phyloP scores from a whole-genome alignment of 257 asterid genomes.

The Fraxinus quadrangulata region DNA sequence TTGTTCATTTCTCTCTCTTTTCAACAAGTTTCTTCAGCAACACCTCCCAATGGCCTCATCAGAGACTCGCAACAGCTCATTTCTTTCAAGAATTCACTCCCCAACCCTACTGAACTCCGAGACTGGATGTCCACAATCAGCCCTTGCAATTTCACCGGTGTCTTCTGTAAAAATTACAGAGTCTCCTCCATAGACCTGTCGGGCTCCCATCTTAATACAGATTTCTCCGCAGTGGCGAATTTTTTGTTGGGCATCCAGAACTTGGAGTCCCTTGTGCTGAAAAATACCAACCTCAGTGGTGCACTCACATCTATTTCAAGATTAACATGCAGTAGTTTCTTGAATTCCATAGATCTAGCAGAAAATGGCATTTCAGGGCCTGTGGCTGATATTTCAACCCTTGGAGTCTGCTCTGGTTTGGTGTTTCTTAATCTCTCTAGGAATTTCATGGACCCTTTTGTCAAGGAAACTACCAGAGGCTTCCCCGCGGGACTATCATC shows the following conservation, averaged over 20 bases:
- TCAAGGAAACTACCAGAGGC: constrained; percentile 11
- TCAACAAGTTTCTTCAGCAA: constrained; percentile 22
- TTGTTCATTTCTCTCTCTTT: constrained; percentile 18
- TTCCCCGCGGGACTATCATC: constrained; percentile 28
- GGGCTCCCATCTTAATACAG: constrained; percentile 41
- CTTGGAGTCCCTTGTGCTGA: constrained; percentile 57
- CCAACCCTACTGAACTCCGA: constrained; percentile 45
- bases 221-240: constrained; percentile 47
- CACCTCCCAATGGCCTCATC: constrained; percentile 26
- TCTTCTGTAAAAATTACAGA: constrained; percentile 52
- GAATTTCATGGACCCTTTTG: constrained; percentile 57
- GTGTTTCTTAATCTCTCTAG: constrained; percentile 65
- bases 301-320: constrained; percentile 43
- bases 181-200: constrained; percentile 69
- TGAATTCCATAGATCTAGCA: constrained; percentile 71
- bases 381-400: constrained; percentile 46
- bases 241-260: constrained; percentile 44
- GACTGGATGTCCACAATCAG: constrained; percentile 52
- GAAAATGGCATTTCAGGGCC: constrained; percentile 73
- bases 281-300: constrained; percentile 59
- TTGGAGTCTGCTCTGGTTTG: constrained; percentile 62
- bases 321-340: constrained; percentile 40
- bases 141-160: constrained; percentile 72
- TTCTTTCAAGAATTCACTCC: constrained; percentile 68
- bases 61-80: constrained; percentile 62